phyloP scores from a whole-genome alignment of 163 green algal genomes.

The Chlamydomonas reinhardtii region DNA sequence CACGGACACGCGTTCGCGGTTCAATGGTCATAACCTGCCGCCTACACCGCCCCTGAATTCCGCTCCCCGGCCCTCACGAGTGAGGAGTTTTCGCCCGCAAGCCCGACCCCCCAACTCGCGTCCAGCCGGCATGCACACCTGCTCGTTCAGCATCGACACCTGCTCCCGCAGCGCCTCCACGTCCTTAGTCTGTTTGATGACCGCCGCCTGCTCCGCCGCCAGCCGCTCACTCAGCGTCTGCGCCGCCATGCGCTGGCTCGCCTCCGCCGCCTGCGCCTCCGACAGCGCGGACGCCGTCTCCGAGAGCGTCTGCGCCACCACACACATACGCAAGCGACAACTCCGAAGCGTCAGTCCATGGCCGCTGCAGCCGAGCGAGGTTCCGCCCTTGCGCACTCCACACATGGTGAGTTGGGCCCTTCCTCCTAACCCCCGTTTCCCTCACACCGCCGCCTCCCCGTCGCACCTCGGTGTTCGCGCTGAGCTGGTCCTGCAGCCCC shows the following conservation, averaged over 20 bases:
- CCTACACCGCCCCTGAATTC: too few relatives aligned
- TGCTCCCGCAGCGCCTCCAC: constrained; percentile 32
- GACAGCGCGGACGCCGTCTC: constrained; percentile 29
- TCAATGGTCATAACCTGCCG: too few relatives aligned
- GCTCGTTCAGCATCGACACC: constrained; percentile 33
- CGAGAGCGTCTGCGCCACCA: constrained; percentile 1
- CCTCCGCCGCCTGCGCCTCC: constrained; percentile 18
- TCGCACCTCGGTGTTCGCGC: constrained; percentile 26
- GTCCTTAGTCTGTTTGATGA: constrained; percentile 21
- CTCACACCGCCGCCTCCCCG: too few relatives aligned
- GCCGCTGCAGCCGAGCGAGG: too few relatives aligned
- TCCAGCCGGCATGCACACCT: constrained; percentile 19
- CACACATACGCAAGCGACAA: background rate
- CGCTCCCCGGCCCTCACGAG: too few relatives aligned
- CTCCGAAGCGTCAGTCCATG: background rate
- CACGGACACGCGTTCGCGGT: too few relatives aligned
- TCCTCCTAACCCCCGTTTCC: background rate
- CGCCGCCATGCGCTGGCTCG: constrained; percentile 31
- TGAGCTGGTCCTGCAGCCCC: constrained; percentile 18
- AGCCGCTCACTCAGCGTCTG: constrained; percentile 47
- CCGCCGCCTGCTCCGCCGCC: constrained; percentile 42
- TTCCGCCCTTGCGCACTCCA: too few relatives aligned
- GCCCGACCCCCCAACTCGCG: too few relatives aligned
- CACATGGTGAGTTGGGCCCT: too few relatives aligned
- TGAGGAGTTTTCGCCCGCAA: too few relatives aligned